Evolutionary conservation across 2,329 filamentous ascomycete species (phyloP), one percentile per base, ranked within the genome.

Genomic region (Macrophomina tecta): DNA sequence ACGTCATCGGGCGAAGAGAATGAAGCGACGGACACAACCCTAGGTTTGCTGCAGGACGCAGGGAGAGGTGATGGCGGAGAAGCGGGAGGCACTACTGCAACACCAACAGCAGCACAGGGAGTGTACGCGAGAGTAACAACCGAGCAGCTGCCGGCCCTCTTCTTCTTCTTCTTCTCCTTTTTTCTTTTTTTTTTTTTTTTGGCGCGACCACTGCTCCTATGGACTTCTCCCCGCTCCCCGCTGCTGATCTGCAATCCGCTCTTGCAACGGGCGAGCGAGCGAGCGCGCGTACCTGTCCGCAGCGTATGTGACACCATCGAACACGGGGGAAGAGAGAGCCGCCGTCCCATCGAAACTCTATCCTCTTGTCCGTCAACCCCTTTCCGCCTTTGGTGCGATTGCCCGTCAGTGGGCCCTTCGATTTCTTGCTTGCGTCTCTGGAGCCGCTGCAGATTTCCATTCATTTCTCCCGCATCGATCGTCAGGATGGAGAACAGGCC

Each of bases 41-140:
- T 48, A 48, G 56, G 40, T 61, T 61, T 16, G 40, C 56, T 36
- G 56, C 56, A 61, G 40, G 30, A 61, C 30, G 56, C 56, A 62
- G 58, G 40, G 56, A 23, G 42, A 34, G 40, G 18, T 8, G 11
- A 32, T 9, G 38, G 42, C 40, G 52, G 16, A 34, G 52, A 34
- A 55, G 16, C 7, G 11, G 42, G 38, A 9, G 8, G 1, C 16
- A 45, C 11, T 14, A 45, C 4, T 45, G 11, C 42, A 14, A 14
- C 42, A 45, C 16, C 42, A 45, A 16, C 42, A 45, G 16, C 8
- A 45, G 6, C 2, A 5, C 52, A 40, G 52, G 32, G 38, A 7
- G 52, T 36, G 30, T 5, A 53, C 1, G 30, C 51, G 51, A 53
- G 51, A 18, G 48, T 18, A 18, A 11, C 18, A 23, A 12, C 28